Base-by-base conservation (phyloP, 805 yeast species). In the Kodamaea hsintzibuensis region DNA sequence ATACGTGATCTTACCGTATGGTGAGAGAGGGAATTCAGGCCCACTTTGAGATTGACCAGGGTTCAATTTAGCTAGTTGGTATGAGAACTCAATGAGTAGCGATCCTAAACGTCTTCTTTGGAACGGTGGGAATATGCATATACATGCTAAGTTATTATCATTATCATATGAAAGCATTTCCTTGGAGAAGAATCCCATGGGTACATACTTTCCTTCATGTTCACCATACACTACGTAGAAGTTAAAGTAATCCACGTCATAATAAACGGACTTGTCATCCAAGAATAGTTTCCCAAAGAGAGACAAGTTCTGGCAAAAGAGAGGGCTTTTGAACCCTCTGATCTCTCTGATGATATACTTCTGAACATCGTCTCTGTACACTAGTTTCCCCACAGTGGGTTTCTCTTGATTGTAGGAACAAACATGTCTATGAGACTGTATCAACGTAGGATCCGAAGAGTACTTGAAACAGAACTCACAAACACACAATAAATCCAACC, bases 161-260 rank as follows among this genome's bases (percentile, higher is more conserved):
- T 83, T 79, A 51, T 89, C 93, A 80, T 84, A 83, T 0, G 97
- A 85, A 0, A 88, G 73, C 44, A 87, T 72, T 63, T 95, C 99
- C 61, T 89, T 89, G 12, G 98, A 91, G 64, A 91, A 95, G 65
- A 91, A 95, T 0, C 98, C 99, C 86, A 92, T 85, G 1, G 93
- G 92, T 50, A 72, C 66, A 51, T 55, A 69, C 19, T 46, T 56
- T 19, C 38, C 62, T 1, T 66, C 64, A 22, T 75, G 73, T 1
- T 68, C 68, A 22, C 88, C 86, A 65, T 86, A 89, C 2, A 85
- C 74, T 25, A 91, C 78, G 67, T 85, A 95, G 68, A 91, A 90
- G 56, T 89, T 92, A 69, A 88, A 93, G 52, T 82, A 80, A 38
- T 88, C 92, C 2, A 91, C 83, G 38, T 85, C 81, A 71, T 88